Evolutionary conservation across 352 stramenopile genomes (phyloP).

Genomic region (Aphanomyces astaci): DNA sequence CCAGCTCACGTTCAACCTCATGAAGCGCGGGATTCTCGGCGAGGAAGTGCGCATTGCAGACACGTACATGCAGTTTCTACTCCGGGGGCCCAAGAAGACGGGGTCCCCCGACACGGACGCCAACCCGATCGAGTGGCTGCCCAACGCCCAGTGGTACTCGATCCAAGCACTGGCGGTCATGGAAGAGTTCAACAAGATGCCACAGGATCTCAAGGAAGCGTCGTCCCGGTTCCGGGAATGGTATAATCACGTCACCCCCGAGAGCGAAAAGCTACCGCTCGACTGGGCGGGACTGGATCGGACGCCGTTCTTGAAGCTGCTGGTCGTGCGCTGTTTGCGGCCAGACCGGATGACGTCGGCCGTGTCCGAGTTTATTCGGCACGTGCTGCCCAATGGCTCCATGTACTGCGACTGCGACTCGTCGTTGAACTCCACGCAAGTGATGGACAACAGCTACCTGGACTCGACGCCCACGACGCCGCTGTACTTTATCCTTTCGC

Average conservation of each 20-base stretch:
- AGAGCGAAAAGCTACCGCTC: slow-evolving; percentile 95
- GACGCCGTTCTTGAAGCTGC: slow-evolving; percentile 93
- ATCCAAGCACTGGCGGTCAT: slow-evolving; percentile 87
- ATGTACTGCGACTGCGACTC: slow-evolving; percentile 95
- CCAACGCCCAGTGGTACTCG: slow-evolving; percentile 85
- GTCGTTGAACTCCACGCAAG: slow-evolving; percentile 91
- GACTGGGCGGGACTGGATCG: slow-evolving; percentile 95
- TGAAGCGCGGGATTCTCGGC: slow-evolving; percentile 92
- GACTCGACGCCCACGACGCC: slow-evolving; percentile 93
- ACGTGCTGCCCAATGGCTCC: slow-evolving; percentile 87
- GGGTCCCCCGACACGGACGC: slow-evolving; percentile 39
- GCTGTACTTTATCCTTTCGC: slow-evolving; percentile 96
- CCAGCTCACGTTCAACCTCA: slow-evolving; percentile 96
- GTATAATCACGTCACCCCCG: slow-evolving; percentile 95
- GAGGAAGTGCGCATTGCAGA: slow-evolving; percentile 91
- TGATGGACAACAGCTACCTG: slow-evolving; percentile 92
- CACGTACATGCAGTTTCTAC: slow-evolving; percentile 94
- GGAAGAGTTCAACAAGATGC: slow-evolving; percentile 97
- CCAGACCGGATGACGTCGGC: slow-evolving; percentile 92
- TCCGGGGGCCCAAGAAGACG: slow-evolving; percentile 81
- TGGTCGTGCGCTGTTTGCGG: slow-evolving; percentile 91
- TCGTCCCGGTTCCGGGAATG: slow-evolving; percentile 95
- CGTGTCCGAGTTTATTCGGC: slow-evolving; percentile 92
- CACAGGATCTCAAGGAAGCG: slow-evolving; percentile 92
- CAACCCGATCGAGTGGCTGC: slow-evolving; percentile 89